Base-by-base conservation (phyloP, 1,284 basidiomycete species). In the Cryptococcus maquisensis region DNA sequence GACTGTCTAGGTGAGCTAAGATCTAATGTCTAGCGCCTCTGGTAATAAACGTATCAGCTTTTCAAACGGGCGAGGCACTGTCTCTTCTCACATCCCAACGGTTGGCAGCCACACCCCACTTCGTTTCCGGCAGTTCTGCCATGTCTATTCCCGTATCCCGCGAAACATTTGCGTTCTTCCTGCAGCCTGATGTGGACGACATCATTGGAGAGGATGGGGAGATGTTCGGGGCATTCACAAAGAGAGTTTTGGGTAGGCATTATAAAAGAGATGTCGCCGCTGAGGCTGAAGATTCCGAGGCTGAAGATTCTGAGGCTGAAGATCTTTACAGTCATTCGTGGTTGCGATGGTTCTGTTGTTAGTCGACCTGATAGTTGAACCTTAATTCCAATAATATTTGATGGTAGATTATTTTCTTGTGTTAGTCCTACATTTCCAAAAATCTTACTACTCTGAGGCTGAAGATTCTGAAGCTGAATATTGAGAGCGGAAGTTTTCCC, bases 1-100 rank as follows among this genome's bases (percentile, higher is more conserved):
- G 83, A 73, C 52, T 75, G 75, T 42, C 60, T 77, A 10, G 72
- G 70, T 69, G 46, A 37, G 63, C 50, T 37, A 51, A 3, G 1
- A 15, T 48, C 13, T 32, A 5, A 35, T 26, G 20, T 20, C 20
- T 26, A 20, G 15, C 10, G 35, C 35, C 16, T 26, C 2, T 40
- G 36, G 35, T 54, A 50, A 24, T 12, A 36, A 12, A 5, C 37
- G 24, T 13, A 6, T 7, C 90, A 55, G 92, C 92, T 2, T 94
- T 96, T 75, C 92, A 97, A 73, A 95, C 90, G 0, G 92, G 92
- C 8, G 90, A 96, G 76, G 89, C 92, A 15, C 82, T 97, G 26
- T 85, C 93, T 72, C 79, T 96, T 28, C 85, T 92, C 13, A 94
- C 91, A 1, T 83, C 80, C 18, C 83, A 69, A 13, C 60, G 60